phyloP scores from a whole-genome alignment of 495 filamentous ascomycete genomes.

The Terfezia boudieri region DNA sequence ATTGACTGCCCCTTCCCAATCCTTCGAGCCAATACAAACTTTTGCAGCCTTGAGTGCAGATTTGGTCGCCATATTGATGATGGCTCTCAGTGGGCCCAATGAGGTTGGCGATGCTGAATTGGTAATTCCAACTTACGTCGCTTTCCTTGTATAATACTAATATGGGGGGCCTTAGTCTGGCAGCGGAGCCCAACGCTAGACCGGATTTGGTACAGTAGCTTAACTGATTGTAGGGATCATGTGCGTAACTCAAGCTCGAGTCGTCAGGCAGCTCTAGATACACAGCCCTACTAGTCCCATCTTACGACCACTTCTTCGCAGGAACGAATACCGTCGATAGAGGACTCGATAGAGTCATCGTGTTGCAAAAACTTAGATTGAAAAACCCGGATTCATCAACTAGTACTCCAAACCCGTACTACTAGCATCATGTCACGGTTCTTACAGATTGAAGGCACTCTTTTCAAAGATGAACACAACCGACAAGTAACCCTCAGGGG shows the following conservation, averaged over 20 bases:
- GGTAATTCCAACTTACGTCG: neutral
- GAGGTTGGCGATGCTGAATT: neutral
- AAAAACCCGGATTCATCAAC: too few species aligned
- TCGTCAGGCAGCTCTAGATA: too few species aligned
- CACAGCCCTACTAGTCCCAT: too few species aligned
- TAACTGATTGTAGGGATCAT: too few species aligned
- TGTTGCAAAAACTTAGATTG: too few species aligned
- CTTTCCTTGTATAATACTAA: too few species aligned
- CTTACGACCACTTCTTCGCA: too few species aligned
- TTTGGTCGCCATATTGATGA: constrained; percentile 38
- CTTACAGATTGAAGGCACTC: constrained; percentile 58
- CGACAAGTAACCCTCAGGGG: constrained; percentile 47
- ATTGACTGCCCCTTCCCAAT: constrained; percentile 49
- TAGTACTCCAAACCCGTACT: neutral
- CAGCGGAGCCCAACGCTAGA: neutral
- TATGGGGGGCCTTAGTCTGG: too few species aligned
- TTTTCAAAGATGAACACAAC: constrained; percentile 49
- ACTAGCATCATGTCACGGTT: constrained; percentile 17
- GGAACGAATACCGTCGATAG: too few species aligned
- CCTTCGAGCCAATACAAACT: constrained; percentile 51
- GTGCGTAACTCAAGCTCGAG: too few species aligned
- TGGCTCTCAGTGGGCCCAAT: neutral
- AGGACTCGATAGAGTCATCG: too few species aligned
- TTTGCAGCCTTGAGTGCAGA: constrained; percentile 64
- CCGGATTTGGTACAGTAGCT: neutral